phyloP scores from a whole-genome alignment of 169 alveolate genomes.

The Amoebophrya sp. region DNA sequence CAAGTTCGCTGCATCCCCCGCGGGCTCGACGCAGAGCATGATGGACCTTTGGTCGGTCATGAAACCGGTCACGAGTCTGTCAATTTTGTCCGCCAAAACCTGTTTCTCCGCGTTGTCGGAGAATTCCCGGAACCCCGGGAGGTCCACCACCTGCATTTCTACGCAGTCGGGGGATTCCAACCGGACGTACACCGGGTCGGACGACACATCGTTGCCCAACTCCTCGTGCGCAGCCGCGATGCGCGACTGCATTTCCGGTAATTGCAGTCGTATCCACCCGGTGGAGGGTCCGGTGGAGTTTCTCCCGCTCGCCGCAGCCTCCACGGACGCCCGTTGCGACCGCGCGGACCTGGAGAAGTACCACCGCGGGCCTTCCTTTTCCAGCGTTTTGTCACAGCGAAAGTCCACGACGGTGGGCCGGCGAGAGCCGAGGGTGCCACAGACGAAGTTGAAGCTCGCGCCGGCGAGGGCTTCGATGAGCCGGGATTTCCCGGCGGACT shows the following conservation, averaged over 20 bases:
- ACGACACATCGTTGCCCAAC: slow-evolving; percentile 12
- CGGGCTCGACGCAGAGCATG: slow-evolving; percentile 35
- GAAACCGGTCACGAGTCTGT: slow-evolving; percentile 12
- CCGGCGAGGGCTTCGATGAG: slow-evolving; percentile 36
- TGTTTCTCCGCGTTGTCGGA: slow-evolving; percentile 24
- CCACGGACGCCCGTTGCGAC: no score
- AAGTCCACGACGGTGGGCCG: slow-evolving; percentile 36
- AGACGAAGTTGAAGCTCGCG: slow-evolving; percentile 34
- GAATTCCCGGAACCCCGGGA: slow-evolving; percentile 37
- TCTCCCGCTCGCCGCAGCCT: no score
- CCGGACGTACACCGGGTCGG: slow-evolving; percentile 37
- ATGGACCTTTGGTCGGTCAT: slow-evolving; percentile 26
- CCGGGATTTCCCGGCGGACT: slow-evolving; percentile 34
- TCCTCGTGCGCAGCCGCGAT: slow-evolving; percentile 33
- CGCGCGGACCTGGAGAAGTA: neutral
- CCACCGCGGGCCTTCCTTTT: slow-evolving; percentile 25
- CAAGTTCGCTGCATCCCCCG: slow-evolving; percentile 31
- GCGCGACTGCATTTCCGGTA: neutral
- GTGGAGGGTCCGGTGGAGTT: neutral
- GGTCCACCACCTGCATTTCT: slow-evolving; percentile 37
- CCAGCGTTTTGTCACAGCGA: neutral
- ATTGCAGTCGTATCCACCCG: slow-evolving; percentile 9
- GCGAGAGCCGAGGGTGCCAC: slow-evolving; percentile 35
- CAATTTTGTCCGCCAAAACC: slow-evolving; percentile 29
- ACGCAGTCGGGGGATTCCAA: slow-evolving; percentile 31